Percentiles rank a stretch among this genome's conserved stretches.
Conservation (phyloP, 176 grass and related monocot species). For the Panicum miliaceum region DNA sequence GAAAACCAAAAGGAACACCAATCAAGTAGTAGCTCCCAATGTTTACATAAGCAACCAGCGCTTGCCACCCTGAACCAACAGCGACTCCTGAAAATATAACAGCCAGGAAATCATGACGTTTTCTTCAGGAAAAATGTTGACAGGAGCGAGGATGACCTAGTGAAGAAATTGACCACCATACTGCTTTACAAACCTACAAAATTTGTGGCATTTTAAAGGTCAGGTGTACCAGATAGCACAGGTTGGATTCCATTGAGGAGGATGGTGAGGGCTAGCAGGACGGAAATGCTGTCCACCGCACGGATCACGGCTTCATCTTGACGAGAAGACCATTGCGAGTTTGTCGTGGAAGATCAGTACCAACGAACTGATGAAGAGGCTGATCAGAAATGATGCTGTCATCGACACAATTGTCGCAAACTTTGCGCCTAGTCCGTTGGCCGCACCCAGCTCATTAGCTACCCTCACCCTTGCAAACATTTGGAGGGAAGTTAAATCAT, state of each 20-base stretch:
- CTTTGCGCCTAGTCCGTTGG: conserved; percentile 32
- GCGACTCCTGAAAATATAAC: conserved; percentile 51
- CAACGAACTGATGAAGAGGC: conserved; percentile 34
- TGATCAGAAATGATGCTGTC: conserved; percentile 36
- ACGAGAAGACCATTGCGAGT: conserved; percentile 9
- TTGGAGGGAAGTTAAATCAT: not conserved
- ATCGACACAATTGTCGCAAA: conserved; percentile 41
- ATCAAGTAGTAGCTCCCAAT: conserved; percentile 65
- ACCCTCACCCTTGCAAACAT: conserved; percentile 45
- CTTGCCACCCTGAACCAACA: conserved; percentile 64
- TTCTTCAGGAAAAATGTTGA: not conserved
- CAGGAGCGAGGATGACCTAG: not conserved
- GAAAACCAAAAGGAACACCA: conserved; percentile 51
- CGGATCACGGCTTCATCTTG: conserved; percentile 28
- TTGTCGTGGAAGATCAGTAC: conserved; percentile 47
- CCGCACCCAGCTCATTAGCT: conserved; percentile 56
- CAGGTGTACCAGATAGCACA: conserved; percentile 44
- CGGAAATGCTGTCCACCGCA: conserved; percentile 36
- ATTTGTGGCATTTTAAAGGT: not conserved
- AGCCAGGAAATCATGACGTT: not conserved
- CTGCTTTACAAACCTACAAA: not conserved
- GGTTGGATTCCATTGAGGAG: conserved; percentile 59
- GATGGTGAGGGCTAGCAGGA: conserved; percentile 40
- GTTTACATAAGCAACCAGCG: conserved; percentile 61
- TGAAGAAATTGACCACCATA: not conserved